Base-by-base conservation (phyloP, 2,329 filamentous ascomycete genomes). In the Colletotrichum ledebouriae region DNA sequence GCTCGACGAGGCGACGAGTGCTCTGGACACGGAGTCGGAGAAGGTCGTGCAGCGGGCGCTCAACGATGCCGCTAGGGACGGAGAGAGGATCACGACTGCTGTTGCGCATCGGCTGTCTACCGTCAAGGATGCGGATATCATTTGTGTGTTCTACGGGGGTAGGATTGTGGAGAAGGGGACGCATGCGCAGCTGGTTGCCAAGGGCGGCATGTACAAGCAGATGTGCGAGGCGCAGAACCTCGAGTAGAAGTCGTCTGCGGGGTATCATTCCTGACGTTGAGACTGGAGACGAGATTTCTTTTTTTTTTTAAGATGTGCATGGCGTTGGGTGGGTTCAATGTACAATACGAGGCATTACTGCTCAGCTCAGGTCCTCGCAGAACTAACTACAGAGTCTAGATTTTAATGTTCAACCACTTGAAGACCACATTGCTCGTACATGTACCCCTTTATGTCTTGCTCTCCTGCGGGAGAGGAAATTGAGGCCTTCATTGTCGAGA, bases 1-100 rank as follows among this genome's bases (percentile, higher is more conserved):
- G 6, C 81, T 94, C 0, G 92, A 94, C 73, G 92, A 94, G 78
- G 92, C 92, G 1, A 94, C 92, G 0, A 82, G 79, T 20, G 82
- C 82, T 0, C 81, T 93, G 0, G 90, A 93, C 71, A 89, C 88
- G 0, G 86, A 90, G 73, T 89, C 86, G 0, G 91, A 93, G 75
- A 86, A 85, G 70, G 79, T 90, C 1, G 88, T 93, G 10, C 90
- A 92, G 75, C 81, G 80, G 3, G 89, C 89, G 0, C 81, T 93
- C 20, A 86, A 79, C 0, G 78, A 78, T 0, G 75, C 75, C 3
- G 70, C 70, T 17, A 63, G 68, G 17, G 66, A 72, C 76, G 72
- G 67, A 74, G 83, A 70, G 65, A 77, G 76, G 58, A 84, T 89
- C 0, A 91, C 89, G 0, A 81, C 92, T 10, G 88, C 89, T 4